These are phyloP conservation scores for Calonectria hawksworthii DNA, from an alignment of 2,329 filamentous ascomycete species.

Conservation along the genomic window DNA sequence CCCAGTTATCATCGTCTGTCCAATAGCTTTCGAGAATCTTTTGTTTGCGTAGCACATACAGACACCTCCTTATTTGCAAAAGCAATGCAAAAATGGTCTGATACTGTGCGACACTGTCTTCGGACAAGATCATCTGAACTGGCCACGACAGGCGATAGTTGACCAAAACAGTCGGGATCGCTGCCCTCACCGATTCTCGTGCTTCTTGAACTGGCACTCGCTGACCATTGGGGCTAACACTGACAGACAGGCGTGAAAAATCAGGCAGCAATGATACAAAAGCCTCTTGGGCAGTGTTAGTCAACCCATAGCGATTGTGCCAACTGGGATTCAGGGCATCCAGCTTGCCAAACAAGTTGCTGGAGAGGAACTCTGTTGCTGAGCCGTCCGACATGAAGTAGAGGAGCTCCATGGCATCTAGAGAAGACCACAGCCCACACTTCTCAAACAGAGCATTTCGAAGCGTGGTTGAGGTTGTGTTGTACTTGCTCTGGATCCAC, in stretches of 20 bases:
- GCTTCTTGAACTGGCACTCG: conserved; percentile 60
- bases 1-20: conserved; percentile 53
- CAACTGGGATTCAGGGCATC: conserved; percentile 73
- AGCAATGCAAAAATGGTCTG: conserved; percentile 81
- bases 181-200: conserved; percentile 68
- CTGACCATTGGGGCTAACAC: conserved; percentile 58
- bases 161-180: conserved; percentile 74
- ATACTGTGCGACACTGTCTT: conserved; percentile 75
- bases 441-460: conserved; percentile 76
- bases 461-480: conserved; percentile 76
- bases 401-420: conserved; percentile 78
- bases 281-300: conserved; percentile 81
- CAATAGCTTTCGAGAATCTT: conserved; percentile 59
- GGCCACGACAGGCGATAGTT: conserved; percentile 78
- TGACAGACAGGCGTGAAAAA: conserved; percentile 73
- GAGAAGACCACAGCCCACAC: conserved; percentile 75
- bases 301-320: conserved; percentile 87
- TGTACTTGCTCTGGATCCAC: conserved; percentile 85
- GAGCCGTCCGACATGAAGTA: conserved; percentile 85
- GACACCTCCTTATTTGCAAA: conserved; percentile 81
- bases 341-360: conserved; percentile 80
- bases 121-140: conserved; percentile 79
- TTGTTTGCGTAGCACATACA: conserved; percentile 73
- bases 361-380: conserved; percentile 74
- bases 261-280: conserved; percentile 71